phyloP scores from a whole-genome alignment of 768 basidiomycete genomes.

The Suillus paluster region DNA sequence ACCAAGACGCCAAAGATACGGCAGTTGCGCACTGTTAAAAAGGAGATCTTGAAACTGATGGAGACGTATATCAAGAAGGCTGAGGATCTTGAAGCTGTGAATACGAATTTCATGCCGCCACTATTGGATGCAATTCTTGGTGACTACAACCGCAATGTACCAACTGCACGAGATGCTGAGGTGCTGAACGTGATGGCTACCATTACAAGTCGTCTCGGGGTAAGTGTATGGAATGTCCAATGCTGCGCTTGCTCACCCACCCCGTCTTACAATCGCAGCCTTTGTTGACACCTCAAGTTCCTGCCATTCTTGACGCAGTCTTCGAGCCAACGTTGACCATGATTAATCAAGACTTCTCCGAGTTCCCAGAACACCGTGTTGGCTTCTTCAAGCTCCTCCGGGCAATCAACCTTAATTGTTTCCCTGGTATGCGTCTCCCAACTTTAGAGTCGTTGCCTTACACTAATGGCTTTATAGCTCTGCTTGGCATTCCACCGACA shows the following conservation, averaged over 20 bases:
- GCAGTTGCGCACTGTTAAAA: conserved; percentile 94
- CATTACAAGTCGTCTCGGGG: conserved; percentile 86
- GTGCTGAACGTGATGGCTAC: conserved; percentile 97
- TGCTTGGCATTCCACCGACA: conserved; percentile 83
- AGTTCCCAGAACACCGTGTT: conserved; percentile 96
- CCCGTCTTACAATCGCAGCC: conserved; percentile 46
- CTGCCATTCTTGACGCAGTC: conserved; percentile 93
- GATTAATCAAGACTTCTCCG: conserved; percentile 99
- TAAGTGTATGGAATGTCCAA: conserved; percentile 44
- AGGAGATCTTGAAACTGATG: conserved; percentile 96
- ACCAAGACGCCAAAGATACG: conserved; percentile 98
- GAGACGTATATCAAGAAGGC: conserved; percentile 98
- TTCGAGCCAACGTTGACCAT: conserved; percentile 97
- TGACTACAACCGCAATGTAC: conserved; percentile 94
- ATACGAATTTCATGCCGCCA: conserved; percentile 90
- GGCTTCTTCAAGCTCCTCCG: conserved; percentile 97
- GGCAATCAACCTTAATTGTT: conserved; percentile 91
- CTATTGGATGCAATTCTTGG: conserved; percentile 96
- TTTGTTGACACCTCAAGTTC: conserved; percentile 90
- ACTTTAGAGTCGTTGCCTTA: conserved; percentile 7
- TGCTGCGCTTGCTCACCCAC: conserved; percentile 13
- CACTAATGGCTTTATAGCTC: conserved; percentile 48
- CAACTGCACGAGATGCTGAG: conserved; percentile 93
- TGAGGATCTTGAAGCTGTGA: conserved; percentile 94
- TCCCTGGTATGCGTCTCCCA: conserved; percentile 68